These are phyloP conservation scores for Backusella luteola DNA, from an alignment of 192 early-diverging fungal species.

Conservation along the genomic window DNA sequence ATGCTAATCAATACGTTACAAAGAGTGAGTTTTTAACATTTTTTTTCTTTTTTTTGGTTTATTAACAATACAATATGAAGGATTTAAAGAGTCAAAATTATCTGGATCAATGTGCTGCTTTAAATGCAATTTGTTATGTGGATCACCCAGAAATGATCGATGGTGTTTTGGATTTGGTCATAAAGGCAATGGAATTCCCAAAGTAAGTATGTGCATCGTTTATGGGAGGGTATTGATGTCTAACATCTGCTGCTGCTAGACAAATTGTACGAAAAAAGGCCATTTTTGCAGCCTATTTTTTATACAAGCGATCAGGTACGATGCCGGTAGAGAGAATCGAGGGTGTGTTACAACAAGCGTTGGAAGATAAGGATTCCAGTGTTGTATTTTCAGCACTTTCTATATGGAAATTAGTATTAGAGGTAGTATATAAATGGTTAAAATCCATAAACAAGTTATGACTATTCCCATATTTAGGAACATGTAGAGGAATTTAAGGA, in stretches of 20 bases:
- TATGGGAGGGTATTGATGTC: background rate
- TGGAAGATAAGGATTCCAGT: constrained; percentile 46
- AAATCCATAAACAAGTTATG: too few relatives aligned
- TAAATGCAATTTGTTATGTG: constrained; percentile 49
- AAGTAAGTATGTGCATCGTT: constrained; percentile 36
- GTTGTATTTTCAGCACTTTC: constrained; percentile 47
- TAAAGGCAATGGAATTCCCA: constrained; percentile 37
- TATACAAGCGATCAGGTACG: constrained; percentile 37
- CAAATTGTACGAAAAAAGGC: constrained; percentile 53
- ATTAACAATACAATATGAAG: constrained; percentile 20
- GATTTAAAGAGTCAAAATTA: constrained; percentile 55
- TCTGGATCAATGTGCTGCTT: constrained; percentile 46
- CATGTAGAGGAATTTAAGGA: constrained; percentile 34
- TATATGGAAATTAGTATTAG: constrained; percentile 25
- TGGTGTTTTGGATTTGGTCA: constrained; percentile 39
- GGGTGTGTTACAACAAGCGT: constrained; percentile 34
- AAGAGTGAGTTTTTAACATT: constrained; percentile 29
- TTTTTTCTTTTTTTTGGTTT: background rate
- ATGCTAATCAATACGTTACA: constrained; percentile 58
- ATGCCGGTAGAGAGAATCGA: constrained; percentile 36
- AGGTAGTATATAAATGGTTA: background rate
- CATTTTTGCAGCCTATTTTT: constrained; percentile 39
- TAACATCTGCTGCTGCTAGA: constrained; percentile 3
- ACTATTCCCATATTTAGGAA: constrained; percentile 15
- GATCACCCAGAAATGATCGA: constrained; percentile 43